Conservation (phyloP, 345 rosid species). For the Hypericum perforatum region DNA sequence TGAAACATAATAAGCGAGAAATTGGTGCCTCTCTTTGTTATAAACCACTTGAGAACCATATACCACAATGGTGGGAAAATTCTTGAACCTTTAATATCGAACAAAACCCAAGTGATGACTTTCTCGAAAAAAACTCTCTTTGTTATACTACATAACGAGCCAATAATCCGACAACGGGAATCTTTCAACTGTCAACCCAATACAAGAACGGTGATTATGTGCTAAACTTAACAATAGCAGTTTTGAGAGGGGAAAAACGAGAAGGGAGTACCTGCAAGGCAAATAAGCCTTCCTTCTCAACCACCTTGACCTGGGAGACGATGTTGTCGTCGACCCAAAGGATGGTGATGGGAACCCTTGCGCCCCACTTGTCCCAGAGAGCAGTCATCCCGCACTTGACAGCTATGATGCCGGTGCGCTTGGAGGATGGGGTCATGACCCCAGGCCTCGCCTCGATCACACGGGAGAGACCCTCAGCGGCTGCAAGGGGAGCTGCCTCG, state of each 20-base stretch:
- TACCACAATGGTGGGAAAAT: not conserved
- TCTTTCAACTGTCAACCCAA: too few species aligned
- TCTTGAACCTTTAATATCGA: not conserved
- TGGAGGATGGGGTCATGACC: constrained; percentile 51
- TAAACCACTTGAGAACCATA: not conserved
- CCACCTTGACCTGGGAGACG: constrained; percentile 86
- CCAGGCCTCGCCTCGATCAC: constrained; percentile 50
- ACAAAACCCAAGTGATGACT: not conserved
- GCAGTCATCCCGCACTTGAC: constrained; percentile 91
- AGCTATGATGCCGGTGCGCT: constrained; percentile 77
- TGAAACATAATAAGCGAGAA: too few species aligned
- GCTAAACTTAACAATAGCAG: too few species aligned
- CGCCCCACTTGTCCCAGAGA: constrained; percentile 95
- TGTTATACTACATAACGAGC: too few species aligned
- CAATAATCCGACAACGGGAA: too few species aligned
- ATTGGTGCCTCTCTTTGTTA: too few species aligned
- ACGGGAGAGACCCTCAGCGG: constrained; percentile 17
- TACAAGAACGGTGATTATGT: too few species aligned
- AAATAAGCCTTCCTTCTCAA: constrained; percentile 82
- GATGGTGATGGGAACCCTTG: constrained; percentile 61
- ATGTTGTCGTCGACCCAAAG: constrained; percentile 89
- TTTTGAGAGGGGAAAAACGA: too few species aligned
- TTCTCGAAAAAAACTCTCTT: too few species aligned
- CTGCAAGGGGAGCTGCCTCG: not conserved
- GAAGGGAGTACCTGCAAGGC: constrained; percentile 54